Conservation (phyloP, 2,329 filamentous ascomycete species). For the Scytalidium lignicola region DNA sequence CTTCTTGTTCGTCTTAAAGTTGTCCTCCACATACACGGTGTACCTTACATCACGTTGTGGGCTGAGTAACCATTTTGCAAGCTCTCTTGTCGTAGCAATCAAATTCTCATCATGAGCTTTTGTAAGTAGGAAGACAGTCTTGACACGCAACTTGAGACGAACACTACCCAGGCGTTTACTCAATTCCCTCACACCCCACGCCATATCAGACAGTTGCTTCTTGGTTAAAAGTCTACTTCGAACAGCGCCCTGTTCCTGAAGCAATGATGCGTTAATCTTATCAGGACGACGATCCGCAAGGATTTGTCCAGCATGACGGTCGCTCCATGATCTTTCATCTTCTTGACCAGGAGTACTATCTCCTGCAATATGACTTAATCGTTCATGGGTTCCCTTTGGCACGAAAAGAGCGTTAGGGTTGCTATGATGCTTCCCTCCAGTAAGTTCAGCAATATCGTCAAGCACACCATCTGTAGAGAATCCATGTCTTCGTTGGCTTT, state of each 20-base stretch:
- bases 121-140: constrained; percentile 79
- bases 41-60: constrained; percentile 63
- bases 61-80: constrained; percentile 76
- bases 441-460: constrained; percentile 21
- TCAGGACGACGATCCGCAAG: constrained; percentile 1
- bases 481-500: constrained; percentile 42
- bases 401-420: constrained; percentile 9
- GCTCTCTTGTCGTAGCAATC: constrained; percentile 69
- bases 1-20: constrained; percentile 61
- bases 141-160: constrained; percentile 74
- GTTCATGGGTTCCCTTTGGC: constrained; percentile 5
- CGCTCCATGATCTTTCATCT: constrained; percentile 53
- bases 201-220: constrained; percentile 94
- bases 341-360: constrained; percentile 38
- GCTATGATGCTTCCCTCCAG: not conserved
- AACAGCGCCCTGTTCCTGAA: constrained; percentile 14
- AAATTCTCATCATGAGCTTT: constrained; percentile 86
- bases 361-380: not conserved
- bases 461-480: constrained; percentile 24
- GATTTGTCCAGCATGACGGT: constrained; percentile 9
- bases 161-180: constrained; percentile 82
- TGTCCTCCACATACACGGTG: constrained; percentile 78
- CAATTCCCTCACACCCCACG: constrained; percentile 87
- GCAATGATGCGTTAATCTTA: constrained; percentile 8
- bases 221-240: constrained; percentile 82